Conservation (phyloP, 768 basidiomycete genomes). For the Chalciporus sphaerocephalus region DNA sequence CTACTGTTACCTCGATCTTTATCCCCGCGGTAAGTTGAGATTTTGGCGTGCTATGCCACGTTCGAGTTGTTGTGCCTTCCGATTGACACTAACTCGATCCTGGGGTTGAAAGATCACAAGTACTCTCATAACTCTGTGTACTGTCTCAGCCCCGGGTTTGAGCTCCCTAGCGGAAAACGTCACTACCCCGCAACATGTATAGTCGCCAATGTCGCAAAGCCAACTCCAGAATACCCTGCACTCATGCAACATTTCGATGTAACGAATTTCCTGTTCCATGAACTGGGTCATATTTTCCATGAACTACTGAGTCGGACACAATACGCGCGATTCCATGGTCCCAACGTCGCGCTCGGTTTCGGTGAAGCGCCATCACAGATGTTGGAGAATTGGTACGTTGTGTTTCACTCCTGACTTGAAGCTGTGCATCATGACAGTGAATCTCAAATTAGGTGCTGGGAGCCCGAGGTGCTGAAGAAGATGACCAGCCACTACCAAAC, state of each 20-base stretch:
- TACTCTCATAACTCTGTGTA: constrained; percentile 85
- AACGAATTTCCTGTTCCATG: constrained; percentile 79
- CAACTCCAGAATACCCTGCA: constrained; percentile 74
- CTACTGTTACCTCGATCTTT: constrained; percentile 83
- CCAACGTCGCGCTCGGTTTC: constrained; percentile 71
- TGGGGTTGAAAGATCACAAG: constrained; percentile 48
- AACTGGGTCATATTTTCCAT: constrained; percentile 75
- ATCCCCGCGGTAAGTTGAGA: constrained; percentile 60
- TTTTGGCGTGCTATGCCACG: neutral
- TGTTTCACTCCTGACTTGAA: neutral
- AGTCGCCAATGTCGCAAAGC: constrained; percentile 86
- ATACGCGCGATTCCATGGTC: constrained; percentile 77
- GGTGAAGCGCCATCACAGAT: constrained; percentile 90
- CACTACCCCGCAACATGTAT: constrained; percentile 73
- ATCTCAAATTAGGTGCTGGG: constrained; percentile 58
- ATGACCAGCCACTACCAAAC: constrained; percentile 80
- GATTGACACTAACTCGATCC: neutral
- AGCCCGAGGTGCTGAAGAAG: constrained; percentile 63
- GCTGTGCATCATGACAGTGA: neutral
- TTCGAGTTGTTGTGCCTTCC: neutral
- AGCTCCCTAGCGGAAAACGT: constrained; percentile 49
- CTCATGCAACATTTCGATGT: constrained; percentile 81
- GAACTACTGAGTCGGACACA: constrained; percentile 63
- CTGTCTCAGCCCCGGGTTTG: constrained; percentile 63
- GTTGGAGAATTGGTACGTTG: constrained; percentile 75